A percentile compares a stretch with the other conserved stretches of the same genome.
phyloP scores from a whole-genome alignment of 148 eudicot species.

The Vaccinium macrocarpon region DNA sequence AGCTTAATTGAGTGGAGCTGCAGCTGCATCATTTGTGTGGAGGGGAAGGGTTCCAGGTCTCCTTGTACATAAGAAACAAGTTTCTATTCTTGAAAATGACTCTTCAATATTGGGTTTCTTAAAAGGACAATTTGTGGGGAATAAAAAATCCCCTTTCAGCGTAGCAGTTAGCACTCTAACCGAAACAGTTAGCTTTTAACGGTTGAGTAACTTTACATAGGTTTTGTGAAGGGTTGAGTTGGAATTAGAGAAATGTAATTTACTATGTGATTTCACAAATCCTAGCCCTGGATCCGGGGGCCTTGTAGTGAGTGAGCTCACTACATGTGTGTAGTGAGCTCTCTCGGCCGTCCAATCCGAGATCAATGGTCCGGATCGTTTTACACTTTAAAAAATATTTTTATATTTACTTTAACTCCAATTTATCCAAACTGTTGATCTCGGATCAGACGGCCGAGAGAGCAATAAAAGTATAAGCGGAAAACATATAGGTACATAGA shows the following conservation, averaged over 20 bases:
- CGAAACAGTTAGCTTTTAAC: not conserved
- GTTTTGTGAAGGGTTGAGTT: not conserved
- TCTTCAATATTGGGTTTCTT: conserved; percentile 8
- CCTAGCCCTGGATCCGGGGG: too few species aligned
- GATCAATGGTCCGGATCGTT: too few species aligned
- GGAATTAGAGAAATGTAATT: too few species aligned
- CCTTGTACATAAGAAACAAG: not conserved
- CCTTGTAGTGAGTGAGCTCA: too few species aligned
- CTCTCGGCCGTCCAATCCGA: too few species aligned
- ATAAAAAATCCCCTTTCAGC: conserved; percentile 26
- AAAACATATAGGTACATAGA: too few species aligned
- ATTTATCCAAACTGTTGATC: too few species aligned
- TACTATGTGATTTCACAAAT: not conserved
- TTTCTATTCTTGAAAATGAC: conserved; percentile 26
- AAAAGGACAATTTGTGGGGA: conserved; percentile 6
- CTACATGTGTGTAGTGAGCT: too few species aligned
- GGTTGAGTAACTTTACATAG: not conserved
- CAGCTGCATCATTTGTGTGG: conserved; percentile 5
- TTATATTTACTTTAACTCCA: too few species aligned
- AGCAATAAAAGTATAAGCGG: too few species aligned
- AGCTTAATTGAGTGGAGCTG: not conserved
- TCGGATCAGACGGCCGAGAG: too few species aligned
- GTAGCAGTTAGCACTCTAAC: conserved; percentile 7
- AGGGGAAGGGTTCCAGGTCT: conserved; percentile 16
- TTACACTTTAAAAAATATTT: too few species aligned